phyloP scores from a whole-genome alignment of 441 rosid genomes.

The Populus trichocarpa region DNA sequence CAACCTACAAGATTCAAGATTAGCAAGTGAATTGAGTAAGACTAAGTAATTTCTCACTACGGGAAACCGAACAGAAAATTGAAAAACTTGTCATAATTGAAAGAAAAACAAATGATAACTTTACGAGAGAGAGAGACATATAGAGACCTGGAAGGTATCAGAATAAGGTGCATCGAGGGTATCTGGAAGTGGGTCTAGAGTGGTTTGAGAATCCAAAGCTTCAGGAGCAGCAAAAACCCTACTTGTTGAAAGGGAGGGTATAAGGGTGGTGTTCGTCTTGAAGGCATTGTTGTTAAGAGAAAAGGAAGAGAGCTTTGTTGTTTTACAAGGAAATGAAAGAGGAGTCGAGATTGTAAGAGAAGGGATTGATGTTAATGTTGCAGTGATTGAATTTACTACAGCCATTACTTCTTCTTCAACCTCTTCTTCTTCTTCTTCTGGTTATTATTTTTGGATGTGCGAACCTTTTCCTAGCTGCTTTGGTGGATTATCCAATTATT shows the following conservation, averaged over 20 bases:
- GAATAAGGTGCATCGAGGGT: slow-evolving; percentile 30
- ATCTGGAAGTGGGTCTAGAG: slow-evolving; percentile 23
- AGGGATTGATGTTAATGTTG: slow-evolving; percentile 40
- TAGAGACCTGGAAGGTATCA: slow-evolving; percentile 27
- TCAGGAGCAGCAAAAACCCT: slow-evolving; percentile 62
- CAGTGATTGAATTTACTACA: slow-evolving; percentile 40
- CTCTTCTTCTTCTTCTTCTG: neutral
- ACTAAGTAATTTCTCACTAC: neutral
- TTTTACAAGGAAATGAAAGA: slow-evolving; percentile 29
- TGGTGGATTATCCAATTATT: slow-evolving; percentile 15
- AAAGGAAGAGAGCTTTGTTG: slow-evolving; percentile 33
- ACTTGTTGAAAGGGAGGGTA: slow-evolving; percentile 28
- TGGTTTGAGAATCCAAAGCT: slow-evolving; percentile 36
- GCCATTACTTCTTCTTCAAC: slow-evolving; percentile 42
- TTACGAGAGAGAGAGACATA: neutral
- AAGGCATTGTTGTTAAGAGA: slow-evolving; percentile 26
- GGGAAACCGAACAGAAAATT: neutral
- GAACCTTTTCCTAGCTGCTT: neutral
- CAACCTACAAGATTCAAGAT: slow-evolving; percentile 27
- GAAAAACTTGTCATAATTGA: neutral
- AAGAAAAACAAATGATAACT: neutral
- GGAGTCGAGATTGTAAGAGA: slow-evolving; percentile 40
- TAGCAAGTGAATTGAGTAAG: slow-evolving; percentile 1
- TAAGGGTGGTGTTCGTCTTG: slow-evolving; percentile 21
- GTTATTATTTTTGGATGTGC: neutral